Base-by-base conservation (phyloP, 345 rosid species). In the Aurinia saxatilis region DNA sequence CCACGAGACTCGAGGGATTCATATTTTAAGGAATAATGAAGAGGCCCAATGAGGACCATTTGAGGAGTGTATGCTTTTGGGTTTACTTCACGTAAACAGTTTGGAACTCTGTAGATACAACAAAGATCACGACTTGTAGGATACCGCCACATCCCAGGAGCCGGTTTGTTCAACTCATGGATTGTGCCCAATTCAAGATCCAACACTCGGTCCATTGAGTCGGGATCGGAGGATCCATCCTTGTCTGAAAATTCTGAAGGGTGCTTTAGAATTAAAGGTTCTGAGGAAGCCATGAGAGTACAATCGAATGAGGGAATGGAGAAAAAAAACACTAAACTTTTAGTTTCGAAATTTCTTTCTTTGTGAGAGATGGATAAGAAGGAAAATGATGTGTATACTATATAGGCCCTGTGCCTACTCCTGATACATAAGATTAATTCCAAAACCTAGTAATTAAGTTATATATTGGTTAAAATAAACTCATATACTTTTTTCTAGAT, bases 31-130 rank as follows among this genome's bases (percentile, higher is more conserved):
- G 27, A 57, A 15, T 27, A 49, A 15, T 60, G 42, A 60, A 60
- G 65, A 45, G 65, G 65, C 4, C 65, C 65, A 30, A 60, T 8
- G 10, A 60, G 12, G 31, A 33, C n/a, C 3, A 45, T 1, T 10
- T 60, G 41, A 17, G 65, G 65, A 8, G 65, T 60, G 30, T 60
- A 60, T 17, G 53, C 42, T 18, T 45, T 17, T 17, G 65, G 53
- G 4, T 45, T 60, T 33, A 16, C 41, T 8, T 3, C 6, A 8
- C 53, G 58, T 0, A 63, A 0, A 11, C 50, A 0, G 8, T 29
- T 3, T 8, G 67, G 67, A 10, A 50, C 67, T 63, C 67, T 51
- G 58, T 63, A 63, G 58, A 50, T 63, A 15, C 68, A 50, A 6
- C 50, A 52, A 5, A 11, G 41, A 3, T 40, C 50, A 0, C 21